Base-by-base conservation (phyloP, 805 yeast genomes). In the Nakazawaea ishiwadae region DNA sequence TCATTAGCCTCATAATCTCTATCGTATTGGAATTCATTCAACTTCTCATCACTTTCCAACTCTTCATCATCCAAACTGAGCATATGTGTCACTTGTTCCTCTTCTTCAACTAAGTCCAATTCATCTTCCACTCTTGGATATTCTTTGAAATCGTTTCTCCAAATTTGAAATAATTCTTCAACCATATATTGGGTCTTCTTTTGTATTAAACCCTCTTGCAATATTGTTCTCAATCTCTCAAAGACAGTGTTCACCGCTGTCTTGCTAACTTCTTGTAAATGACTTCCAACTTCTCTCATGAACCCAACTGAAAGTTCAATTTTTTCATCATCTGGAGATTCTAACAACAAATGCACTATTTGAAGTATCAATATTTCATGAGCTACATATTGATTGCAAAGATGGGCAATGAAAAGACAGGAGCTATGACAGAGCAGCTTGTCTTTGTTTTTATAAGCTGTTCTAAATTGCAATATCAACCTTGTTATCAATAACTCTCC, bases 61-160 rank as follows among this genome's bases (percentile, higher is more conserved):
- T 31, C 35, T 26, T 64, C 60, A 37, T 73, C 84, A 39, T 76
- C 79, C 23, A 84, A 58, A 18, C 70, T 72, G 4, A 83, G 51
- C 37, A 68, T 59, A 53, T 84, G 89, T 0, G 77, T 68, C 5
- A 70, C 60, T 43, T 69, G 71, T 44, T 82, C 89, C 0, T 77
- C 81, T 15, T 76, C 82, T 23, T 77, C 84, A 0, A 82, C 82
- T 36, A 77, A 55, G 56, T 82, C 89, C 19, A 82, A 61, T 3
- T 63, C 77, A 15, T 64, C 62, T 4, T 61, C 62, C 2, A 81
- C 51, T 0, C 60, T 49, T 4, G 71, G 71, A 30, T 51, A 56
- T 2, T 63, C 64, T 19, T 52, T 53, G 15, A 31, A 41, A 44
- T 53, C 42, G 4, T 57, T 60, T 49, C 73, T 66, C 33, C 84